Percentiles rank a stretch among this genome's conserved stretches.
These are phyloP conservation scores for Sphaerobolus stellatus DNA, from an alignment of 1,284 basidiomycete species.

Conservation along the genomic window DNA sequence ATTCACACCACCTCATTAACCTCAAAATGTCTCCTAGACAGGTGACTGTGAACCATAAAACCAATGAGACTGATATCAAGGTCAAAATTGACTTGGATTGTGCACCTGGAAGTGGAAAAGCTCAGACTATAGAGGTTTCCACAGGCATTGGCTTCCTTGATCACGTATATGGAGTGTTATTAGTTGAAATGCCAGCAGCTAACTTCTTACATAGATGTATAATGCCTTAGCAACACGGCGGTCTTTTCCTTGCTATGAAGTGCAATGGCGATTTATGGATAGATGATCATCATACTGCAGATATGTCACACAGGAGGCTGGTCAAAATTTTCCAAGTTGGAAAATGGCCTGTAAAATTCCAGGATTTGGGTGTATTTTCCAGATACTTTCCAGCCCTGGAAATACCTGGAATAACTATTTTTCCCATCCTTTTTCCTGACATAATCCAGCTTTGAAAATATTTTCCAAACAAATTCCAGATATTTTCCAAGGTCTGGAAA, in stretches of 20 bases:
- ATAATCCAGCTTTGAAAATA: too few relatives aligned
- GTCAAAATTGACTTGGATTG: conserved; percentile 85
- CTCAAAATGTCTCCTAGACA: conserved; percentile 25
- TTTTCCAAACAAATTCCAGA: too few relatives aligned
- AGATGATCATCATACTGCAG: conserved; percentile 99
- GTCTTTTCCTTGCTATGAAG: conserved; percentile 86
- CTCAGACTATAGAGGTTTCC: conserved; percentile 82
- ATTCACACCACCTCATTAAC: too few relatives aligned
- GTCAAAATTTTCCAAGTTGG: conserved; percentile 6
- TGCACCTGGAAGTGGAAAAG: conserved; percentile 56
- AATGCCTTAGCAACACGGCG: conserved; percentile 88
- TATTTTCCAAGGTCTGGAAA: neutral
- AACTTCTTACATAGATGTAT: conserved; percentile 70
- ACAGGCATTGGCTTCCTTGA: conserved; percentile 99
- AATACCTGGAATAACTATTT: too few relatives aligned
- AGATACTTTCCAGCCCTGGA: too few relatives aligned
- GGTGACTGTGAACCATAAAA: conserved; percentile 82
- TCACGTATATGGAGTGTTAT: conserved; percentile 65
- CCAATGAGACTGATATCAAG: conserved; percentile 90
- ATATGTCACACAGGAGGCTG: conserved; percentile 61
- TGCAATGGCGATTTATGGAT: conserved; percentile 97
- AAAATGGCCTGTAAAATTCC: too few relatives aligned
- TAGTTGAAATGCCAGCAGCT: neutral
- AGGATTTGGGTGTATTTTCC: too few relatives aligned
- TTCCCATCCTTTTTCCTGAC: too few relatives aligned